These are phyloP conservation scores for Solanum arcanum DNA, from an alignment of 257 asterid genomes.

Conservation along the genomic window DNA sequence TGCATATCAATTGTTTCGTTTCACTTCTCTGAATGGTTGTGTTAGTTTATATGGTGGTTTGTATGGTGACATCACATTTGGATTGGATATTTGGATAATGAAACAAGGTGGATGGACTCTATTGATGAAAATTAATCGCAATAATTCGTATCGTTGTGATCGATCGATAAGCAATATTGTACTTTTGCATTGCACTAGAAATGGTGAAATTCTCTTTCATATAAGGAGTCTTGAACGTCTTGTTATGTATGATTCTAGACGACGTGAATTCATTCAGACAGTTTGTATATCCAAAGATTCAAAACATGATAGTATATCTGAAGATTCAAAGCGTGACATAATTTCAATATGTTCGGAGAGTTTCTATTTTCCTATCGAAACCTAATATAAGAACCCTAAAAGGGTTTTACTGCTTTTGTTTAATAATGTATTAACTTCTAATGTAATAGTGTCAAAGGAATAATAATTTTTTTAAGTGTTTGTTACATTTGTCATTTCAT, in stretches of 20 bases:
- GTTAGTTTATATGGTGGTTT: neutral
- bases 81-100: neutral
- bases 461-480: too few relatives aligned
- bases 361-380: neutral
- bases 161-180: neutral
- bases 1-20: neutral
- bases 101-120: neutral
- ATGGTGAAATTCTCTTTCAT: neutral
- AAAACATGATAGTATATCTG: too few relatives aligned
- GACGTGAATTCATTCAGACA: neutral
- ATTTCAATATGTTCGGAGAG: neutral
- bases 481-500: too few relatives aligned
- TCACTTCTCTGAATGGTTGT: neutral
- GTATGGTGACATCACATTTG: neutral
- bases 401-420: neutral
- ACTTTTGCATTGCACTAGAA: neutral
- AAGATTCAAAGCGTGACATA: too few relatives aligned
- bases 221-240: neutral
- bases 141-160: neutral
- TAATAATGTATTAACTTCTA: neutral
- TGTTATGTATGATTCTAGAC: neutral
- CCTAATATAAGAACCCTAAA: neutral
- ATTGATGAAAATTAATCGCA: too few relatives aligned
- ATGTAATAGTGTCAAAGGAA: too few relatives aligned
- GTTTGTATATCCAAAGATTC: neutral